Evolutionary conservation across 1,284 basidiomycete genomes (phyloP).

Genomic region (Malassezia dermatis): DNA sequence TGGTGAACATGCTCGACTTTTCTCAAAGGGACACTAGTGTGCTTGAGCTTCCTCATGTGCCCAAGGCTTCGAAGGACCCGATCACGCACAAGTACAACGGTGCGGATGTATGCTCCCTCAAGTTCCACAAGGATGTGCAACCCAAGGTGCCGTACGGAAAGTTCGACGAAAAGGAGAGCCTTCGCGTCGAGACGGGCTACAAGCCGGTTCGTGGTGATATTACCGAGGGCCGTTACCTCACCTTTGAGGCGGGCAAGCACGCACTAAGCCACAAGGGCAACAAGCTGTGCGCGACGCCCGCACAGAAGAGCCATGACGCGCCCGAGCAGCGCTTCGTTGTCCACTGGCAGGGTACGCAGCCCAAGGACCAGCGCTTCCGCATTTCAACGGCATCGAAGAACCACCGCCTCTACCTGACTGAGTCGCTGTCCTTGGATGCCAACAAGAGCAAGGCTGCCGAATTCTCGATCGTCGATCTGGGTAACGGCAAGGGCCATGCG

Average conservation of each 20-base stretch:
- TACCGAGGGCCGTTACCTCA: constrained; percentile 32
- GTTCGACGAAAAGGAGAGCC: background rate
- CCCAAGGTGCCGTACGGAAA: constrained; percentile 16
- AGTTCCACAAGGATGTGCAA: background rate
- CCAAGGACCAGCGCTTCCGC: constrained; percentile 12
- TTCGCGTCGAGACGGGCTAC: constrained; percentile 24
- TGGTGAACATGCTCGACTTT: constrained; percentile 36
- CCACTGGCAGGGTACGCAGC: constrained; percentile 7
- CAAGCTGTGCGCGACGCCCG: background rate
- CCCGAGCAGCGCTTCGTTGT: constrained; percentile 14
- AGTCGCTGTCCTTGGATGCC: background rate
- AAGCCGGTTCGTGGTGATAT: constrained; percentile 27
- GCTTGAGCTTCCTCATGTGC: constrained; percentile 15
- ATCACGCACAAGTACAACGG: constrained; percentile 21
- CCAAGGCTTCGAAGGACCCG: constrained; percentile 18
- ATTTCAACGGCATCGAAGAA: constrained; percentile 5
- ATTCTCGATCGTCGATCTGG: constrained; percentile 12
- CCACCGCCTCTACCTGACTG: constrained; percentile 11
- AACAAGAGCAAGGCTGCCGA: constrained; percentile 8
- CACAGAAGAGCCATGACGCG: background rate
- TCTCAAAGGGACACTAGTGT: constrained; percentile 16
- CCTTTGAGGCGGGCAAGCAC: constrained; percentile 20
- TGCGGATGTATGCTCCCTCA: constrained; percentile 6
- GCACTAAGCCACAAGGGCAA: constrained; percentile 17
- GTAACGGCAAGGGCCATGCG: constrained; percentile 17